A percentile compares a stretch with the other conserved stretches of the same genome.
Conservation (phyloP, 345 rosid genomes). For the Aegle marmelos region DNA sequence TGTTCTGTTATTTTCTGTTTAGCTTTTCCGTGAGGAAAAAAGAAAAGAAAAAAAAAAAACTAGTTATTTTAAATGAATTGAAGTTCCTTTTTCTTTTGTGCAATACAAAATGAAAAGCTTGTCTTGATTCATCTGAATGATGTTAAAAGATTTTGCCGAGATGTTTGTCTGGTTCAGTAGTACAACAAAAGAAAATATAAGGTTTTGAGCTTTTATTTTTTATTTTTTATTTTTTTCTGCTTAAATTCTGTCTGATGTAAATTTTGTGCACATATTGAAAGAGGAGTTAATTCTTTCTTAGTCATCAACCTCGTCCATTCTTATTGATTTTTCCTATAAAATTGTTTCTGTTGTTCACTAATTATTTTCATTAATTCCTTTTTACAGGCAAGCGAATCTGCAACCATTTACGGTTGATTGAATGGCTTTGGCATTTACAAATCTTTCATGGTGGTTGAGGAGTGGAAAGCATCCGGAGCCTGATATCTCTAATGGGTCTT, state of each 20-base stretch:
- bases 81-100: neutral
- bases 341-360: neutral
- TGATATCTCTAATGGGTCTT: slow-evolving; percentile 37
- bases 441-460: slow-evolving; percentile 65
- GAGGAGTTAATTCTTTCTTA: neutral
- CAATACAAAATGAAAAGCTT: neutral
- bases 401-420: slow-evolving; percentile 3
- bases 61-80: neutral
- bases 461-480: slow-evolving; percentile 59
- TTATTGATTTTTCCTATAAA: neutral
- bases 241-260: too few species aligned
- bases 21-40: neutral
- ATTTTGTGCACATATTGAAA: too few species aligned
- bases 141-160: neutral
- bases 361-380: neutral
- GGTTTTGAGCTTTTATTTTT: neutral
- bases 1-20: neutral
- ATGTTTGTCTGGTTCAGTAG: neutral
- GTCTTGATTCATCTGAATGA: neutral
- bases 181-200: neutral
- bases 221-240: neutral
- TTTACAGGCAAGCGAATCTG: slow-evolving; percentile 12
- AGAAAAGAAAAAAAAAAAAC: neutral
- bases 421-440: slow-evolving; percentile 60
- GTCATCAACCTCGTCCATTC: neutral